These are phyloP conservation scores for Mrakia gelida DNA, from an alignment of 768 basidiomycete genomes.

Conservation along the genomic window DNA sequence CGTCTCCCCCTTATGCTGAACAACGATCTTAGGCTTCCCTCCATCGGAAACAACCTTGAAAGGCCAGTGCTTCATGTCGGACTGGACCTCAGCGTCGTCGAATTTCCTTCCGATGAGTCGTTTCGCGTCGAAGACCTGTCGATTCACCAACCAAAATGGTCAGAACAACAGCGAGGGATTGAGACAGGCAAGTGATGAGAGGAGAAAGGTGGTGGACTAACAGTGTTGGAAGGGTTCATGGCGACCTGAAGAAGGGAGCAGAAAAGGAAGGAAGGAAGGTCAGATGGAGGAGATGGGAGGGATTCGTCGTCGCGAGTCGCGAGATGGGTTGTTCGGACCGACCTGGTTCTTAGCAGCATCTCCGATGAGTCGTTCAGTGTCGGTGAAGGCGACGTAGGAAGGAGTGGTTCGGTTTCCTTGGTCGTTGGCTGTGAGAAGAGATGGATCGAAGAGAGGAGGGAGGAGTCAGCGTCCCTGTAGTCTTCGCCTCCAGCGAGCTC, in stretches of 20 bases:
- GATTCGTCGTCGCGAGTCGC: neutral
- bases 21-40: slow-evolving; percentile 48
- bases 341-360: slow-evolving; percentile 95
- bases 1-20: slow-evolving; percentile 60
- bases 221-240: slow-evolving; percentile 95
- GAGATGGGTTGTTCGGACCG: neutral
- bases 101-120: slow-evolving; percentile 94
- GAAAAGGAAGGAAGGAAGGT: neutral
- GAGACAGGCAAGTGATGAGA: too few relatives aligned
- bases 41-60: slow-evolving; percentile 42
- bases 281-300: too few relatives aligned
- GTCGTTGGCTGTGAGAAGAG: slow-evolving; percentile 34
- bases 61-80: slow-evolving; percentile 51
- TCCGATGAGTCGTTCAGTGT: slow-evolving; percentile 92
- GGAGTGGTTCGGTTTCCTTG: slow-evolving; percentile 82
- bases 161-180: too few relatives aligned
- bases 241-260: slow-evolving; percentile 52
- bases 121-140: slow-evolving; percentile 76
- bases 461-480: neutral
- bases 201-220: too few relatives aligned
- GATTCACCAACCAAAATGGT: too few relatives aligned
- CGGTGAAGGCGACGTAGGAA: slow-evolving; percentile 92
- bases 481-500: neutral
- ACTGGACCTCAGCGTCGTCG: slow-evolving; percentile 52
- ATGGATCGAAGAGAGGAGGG: neutral